Evolutionary conservation across 306 rosid species (phyloP), one percentile per base, ranked within the genome.

Genomic region (Vigna angularis): DNA sequence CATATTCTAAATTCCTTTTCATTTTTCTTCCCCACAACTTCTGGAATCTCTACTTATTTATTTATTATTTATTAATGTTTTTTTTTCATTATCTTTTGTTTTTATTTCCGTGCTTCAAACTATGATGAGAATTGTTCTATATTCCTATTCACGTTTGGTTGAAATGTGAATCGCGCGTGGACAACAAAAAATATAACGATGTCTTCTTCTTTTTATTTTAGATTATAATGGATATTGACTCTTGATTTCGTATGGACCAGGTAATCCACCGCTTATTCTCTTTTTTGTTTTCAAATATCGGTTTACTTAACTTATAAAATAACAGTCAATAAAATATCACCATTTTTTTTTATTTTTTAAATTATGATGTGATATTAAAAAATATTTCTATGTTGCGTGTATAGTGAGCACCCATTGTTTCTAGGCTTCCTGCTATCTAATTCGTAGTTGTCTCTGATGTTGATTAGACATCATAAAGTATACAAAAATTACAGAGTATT

Each of bases 1-100:
- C 72, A 84, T 79, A 79, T 79, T 79, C 83, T 47, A 62, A 70
- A 75, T 74, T 79, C 83, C 80, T 38, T 72, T 57, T 8, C 70
- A 72, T 58, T 56, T 34, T 47, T 47, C 36, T 36, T 38, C 17
- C 28, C 59, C 34, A 62, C 78, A 17, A 72, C 73, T 62, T 70
- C 70, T 77, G 61, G 71, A 63, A 62, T 70, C 75, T 66, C 71
- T 47, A 73, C 17, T 16, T 40, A 68, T 17, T 15, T 17, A 5
- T 17, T 47, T 18, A 3, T 26, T 12, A 9, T 80, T 38, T 22
- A 1, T 13, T 13, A 52, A 8, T 26, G 3, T 42, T 1, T 22
- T 34, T 24, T 2, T 14, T 59, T 4, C 48, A 18, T 69, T 48
- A n/a, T 17, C 38, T 56, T 9, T 5, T 20, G 28, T 52, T 64